Conservation (phyloP, 2,329 filamentous ascomycete genomes). For the Colletotrichum trifolii region DNA sequence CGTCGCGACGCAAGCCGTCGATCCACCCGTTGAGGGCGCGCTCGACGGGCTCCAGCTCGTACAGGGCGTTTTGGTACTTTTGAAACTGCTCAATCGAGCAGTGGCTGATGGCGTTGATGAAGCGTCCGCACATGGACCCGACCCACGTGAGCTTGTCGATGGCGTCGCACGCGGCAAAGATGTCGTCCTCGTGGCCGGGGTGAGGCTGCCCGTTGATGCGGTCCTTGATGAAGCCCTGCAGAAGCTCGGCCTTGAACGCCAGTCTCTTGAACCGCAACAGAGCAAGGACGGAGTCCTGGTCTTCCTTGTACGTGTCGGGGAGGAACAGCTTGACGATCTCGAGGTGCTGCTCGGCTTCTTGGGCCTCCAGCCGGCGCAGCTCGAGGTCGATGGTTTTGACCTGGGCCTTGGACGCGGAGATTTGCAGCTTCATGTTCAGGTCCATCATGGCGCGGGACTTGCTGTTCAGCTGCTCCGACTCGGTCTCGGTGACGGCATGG, state of each 20-base stretch:
- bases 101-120: slow-evolving; percentile 81
- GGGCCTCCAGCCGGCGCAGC: slow-evolving; percentile 84
- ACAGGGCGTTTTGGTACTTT: slow-evolving; percentile 81
- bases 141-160: slow-evolving; percentile 90
- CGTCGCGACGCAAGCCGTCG: slow-evolving; percentile 83
- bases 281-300: slow-evolving; percentile 88
- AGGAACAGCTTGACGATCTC: slow-evolving; percentile 90
- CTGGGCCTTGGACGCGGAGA: slow-evolving; percentile 90
- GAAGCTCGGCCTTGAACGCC: slow-evolving; percentile 85
- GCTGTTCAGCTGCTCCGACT: slow-evolving; percentile 89
- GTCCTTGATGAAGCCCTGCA: slow-evolving; percentile 83
- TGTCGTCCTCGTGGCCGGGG: slow-evolving; percentile 79
- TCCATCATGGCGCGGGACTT: slow-evolving; percentile 96
- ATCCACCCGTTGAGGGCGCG: slow-evolving; percentile 89
- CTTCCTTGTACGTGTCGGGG: slow-evolving; percentile 82
- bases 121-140: slow-evolving; percentile 83
- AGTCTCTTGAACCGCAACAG: slow-evolving; percentile 89
- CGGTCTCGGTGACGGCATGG: slow-evolving; percentile 90
- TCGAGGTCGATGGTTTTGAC: slow-evolving; percentile 95
- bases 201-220: slow-evolving; percentile 73
- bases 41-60: slow-evolving; percentile 93
- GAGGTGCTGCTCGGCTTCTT: slow-evolving; percentile 89
- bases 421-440: slow-evolving; percentile 92
- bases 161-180: slow-evolving; percentile 83
- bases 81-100: slow-evolving; percentile 84